Percentiles rank a stretch among this genome's conserved stretches.
These are phyloP conservation scores for Penicillium maclennaniae DNA, from an alignment of 495 filamentous ascomycete species.

Conservation along the genomic window DNA sequence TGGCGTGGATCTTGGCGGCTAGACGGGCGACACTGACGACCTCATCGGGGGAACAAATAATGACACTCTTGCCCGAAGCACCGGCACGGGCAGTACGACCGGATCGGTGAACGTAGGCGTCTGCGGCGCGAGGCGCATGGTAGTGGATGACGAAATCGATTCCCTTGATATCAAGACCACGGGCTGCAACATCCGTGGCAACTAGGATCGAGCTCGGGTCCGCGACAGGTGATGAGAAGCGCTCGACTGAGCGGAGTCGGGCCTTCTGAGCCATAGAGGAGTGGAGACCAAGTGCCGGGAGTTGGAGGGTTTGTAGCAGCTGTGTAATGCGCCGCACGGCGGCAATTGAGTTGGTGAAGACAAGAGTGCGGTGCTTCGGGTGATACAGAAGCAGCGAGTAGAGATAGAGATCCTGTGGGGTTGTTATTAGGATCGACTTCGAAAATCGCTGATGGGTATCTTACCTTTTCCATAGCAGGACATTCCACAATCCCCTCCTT, in stretches of 20 bases:
- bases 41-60: constrained; percentile 91
- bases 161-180: constrained; percentile 87
- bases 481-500: constrained; percentile 92
- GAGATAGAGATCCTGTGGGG: constrained; percentile 75
- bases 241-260: constrained; percentile 86
- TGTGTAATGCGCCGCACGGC: constrained; percentile 84
- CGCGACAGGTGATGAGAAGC: constrained; percentile 66
- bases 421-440: constrained; percentile 2
- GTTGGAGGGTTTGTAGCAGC: constrained; percentile 75
- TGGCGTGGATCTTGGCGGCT: constrained; percentile 78
- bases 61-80: constrained; percentile 69
- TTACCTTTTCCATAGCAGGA: constrained; percentile 83
- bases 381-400: constrained; percentile 84
- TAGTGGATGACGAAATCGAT: constrained; percentile 91
- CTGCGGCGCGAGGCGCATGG: constrained; percentile 86
- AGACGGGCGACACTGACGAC: constrained; percentile 77
- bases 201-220: constrained; percentile 69
- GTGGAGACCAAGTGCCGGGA: constrained; percentile 76
- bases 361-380: constrained; percentile 69
- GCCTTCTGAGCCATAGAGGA: constrained; percentile 96
- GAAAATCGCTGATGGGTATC: background rate
- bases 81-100: constrained; percentile 88
- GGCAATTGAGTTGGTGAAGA: constrained; percentile 95
- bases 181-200: constrained; percentile 94
- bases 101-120: constrained; percentile 92